These are phyloP conservation scores for Ajuga chamaepitys DNA, from an alignment of 257 asterid species.

Conservation along the genomic window DNA sequence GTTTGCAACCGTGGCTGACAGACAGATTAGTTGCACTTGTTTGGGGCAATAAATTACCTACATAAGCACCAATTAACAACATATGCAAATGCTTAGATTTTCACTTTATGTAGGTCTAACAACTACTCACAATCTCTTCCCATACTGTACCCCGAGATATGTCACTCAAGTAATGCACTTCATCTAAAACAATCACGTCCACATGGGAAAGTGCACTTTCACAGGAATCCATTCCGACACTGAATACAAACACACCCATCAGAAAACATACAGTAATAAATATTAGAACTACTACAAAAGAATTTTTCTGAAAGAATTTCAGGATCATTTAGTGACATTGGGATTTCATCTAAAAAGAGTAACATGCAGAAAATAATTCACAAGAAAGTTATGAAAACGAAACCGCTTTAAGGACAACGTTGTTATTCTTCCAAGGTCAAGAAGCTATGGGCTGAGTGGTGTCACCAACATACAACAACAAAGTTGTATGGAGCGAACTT, in stretches of 20 bases:
- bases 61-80: slow-evolving; percentile 25
- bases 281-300: slow-evolving; percentile 1
- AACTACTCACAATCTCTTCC: slow-evolving; percentile 94
- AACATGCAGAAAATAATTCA: slow-evolving; percentile 5
- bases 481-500: background rate
- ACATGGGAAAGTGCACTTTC: slow-evolving; percentile 83
- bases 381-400: background rate
- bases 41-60: slow-evolving; percentile 98
- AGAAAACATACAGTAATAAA: slow-evolving; percentile 1
- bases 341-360: background rate
- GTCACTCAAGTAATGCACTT: slow-evolving; percentile 98
- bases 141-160: slow-evolving; percentile 98
- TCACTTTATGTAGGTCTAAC: slow-evolving; percentile 13
- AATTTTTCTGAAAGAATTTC: background rate
- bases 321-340: background rate
- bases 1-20: slow-evolving; percentile 96
- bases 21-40: slow-evolving; percentile 93
- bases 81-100: slow-evolving; percentile 7
- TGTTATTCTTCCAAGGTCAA: background rate
- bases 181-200: slow-evolving; percentile 97
- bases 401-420: background rate
- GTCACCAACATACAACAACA: slow-evolving; percentile 4
- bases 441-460: slow-evolving; percentile 3
- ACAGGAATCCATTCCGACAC: slow-evolving; percentile 78
- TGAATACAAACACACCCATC: slow-evolving; percentile 27